These are phyloP conservation scores for Termitomyces sp. DNA, from an alignment of 768 basidiomycete species.

Conservation along the genomic window DNA sequence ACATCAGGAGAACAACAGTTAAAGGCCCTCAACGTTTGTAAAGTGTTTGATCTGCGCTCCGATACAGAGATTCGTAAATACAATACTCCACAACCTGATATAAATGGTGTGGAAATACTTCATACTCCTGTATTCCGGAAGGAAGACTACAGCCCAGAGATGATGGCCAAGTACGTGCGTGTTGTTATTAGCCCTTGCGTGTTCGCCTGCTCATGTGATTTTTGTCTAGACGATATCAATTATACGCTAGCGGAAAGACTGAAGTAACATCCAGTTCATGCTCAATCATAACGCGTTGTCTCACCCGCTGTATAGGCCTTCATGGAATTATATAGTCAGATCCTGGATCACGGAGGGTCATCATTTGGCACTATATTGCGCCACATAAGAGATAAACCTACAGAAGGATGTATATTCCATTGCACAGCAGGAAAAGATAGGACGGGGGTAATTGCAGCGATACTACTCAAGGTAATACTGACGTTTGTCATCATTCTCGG, in stretches of 20 bases:
- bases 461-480: conserved; percentile 56
- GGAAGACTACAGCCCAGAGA: conserved; percentile 80
- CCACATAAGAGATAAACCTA: conserved; percentile 67
- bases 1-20: conserved; percentile 51
- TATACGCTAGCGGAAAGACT: conserved; percentile 77
- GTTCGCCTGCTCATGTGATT: conserved; percentile 19
- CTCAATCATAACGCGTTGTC: not conserved
- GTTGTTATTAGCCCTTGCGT: conserved; percentile 15
- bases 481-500: not conserved
- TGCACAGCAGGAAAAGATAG: conserved; percentile 87
- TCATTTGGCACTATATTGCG: conserved; percentile 70
- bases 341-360: conserved; percentile 64
- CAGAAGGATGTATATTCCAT: conserved; percentile 64
- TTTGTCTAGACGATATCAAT: conserved; percentile 51
- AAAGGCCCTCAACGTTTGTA: conserved; percentile 55
- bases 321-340: conserved; percentile 77
- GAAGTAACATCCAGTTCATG: conserved; percentile 39
- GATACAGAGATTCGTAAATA: conserved; percentile 78
- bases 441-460: conserved; percentile 71
- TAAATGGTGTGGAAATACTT: conserved; percentile 57
- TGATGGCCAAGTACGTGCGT: conserved; percentile 76
- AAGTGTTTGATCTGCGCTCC: conserved; percentile 74
- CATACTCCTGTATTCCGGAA: conserved; percentile 63
- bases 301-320: conserved; percentile 48
- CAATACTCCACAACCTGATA: conserved; percentile 53